Base-by-base conservation (phyloP, 2,329 filamentous ascomycete genomes). In the Fusarium sp. region DNA sequence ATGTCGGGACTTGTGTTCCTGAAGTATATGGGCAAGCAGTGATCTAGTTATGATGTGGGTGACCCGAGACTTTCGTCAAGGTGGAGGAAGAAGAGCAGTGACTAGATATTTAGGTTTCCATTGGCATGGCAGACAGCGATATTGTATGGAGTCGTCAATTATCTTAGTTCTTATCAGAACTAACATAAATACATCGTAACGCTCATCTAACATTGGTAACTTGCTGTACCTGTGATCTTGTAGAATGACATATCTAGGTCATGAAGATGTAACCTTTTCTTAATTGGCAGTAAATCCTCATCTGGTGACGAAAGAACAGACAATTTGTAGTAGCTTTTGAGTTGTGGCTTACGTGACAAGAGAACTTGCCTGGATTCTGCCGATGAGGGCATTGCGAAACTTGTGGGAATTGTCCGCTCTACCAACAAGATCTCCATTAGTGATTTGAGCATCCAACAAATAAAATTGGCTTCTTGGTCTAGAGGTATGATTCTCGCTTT, bases 401-500 rank as follows among this genome's bases (percentile, higher is more conserved):
- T 35, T 7, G 7, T 6, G 4, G 4, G 33, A 35, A 14, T 12
- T 7, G 33, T 7, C 13, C 33, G 13, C 4, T 15, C 32, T 13
- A 7, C 2, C 7, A 35, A 35, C 8, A 35, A 35, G 14, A 15
- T 14, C 15, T 6, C 14, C 14, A 15, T 35, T 15, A 35, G 33
- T 15, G 33, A 35, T 8, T 35, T 8, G 33, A 35, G 1, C 17
- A 44, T 20, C 18, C 14, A 1, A 30, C 7, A 23, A n/a, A 13
- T 12, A 26, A 38, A n/a, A 33, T 44, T 3, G 67, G 67, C 67
- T 70, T 60, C 59, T 67, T 70, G 68, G 68, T 70, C 68, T 70
- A 70, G 68, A 41, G 53, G 68, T 70, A 70, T 71, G 68, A 70
- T 70, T 71, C 68, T 33, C 15, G 63, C 68, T 70, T 70, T 70